Evolutionary conservation across 2,329 filamentous ascomycete genomes (phyloP).

Genomic region (Cladosporium sp.): DNA sequence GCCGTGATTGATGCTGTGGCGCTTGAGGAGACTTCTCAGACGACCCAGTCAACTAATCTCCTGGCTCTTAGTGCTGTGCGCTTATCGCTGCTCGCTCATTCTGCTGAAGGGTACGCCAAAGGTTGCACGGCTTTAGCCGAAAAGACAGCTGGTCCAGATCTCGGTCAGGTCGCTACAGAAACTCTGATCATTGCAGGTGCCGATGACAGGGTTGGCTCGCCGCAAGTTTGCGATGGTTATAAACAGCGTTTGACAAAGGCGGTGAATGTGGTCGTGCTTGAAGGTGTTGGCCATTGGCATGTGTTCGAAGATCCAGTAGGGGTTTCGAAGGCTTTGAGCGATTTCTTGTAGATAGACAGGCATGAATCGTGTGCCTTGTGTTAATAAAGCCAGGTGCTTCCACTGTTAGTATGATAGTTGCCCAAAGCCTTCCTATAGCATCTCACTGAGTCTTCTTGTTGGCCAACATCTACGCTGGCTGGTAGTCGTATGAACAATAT

Average conservation of each 20-base stretch:
- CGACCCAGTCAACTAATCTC: conserved; percentile 39
- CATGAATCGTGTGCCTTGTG: neutral
- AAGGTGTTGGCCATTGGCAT: conserved; percentile 53
- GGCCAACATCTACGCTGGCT: too few relatives aligned
- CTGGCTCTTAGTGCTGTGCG: neutral
- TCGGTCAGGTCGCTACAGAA: conserved; percentile 34
- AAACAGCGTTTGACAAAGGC: conserved; percentile 27
- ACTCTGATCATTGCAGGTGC: neutral
- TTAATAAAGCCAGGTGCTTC: neutral
- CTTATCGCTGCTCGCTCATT: neutral
- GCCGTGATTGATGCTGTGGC: conserved; percentile 45
- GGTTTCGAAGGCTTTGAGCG: conserved; percentile 24
- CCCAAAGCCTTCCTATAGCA: too few relatives aligned
- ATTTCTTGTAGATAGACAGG: neutral
- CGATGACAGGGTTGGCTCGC: neutral
- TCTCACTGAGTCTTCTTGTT: too few relatives aligned
- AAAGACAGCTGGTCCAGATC: conserved; percentile 43
- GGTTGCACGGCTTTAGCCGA: neutral
- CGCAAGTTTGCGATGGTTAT: neutral
- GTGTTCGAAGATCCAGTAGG: conserved; percentile 49
- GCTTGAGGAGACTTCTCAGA: conserved; percentile 39
- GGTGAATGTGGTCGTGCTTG: conserved; percentile 37
- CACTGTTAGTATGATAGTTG: neutral
- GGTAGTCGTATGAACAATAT: too few relatives aligned
- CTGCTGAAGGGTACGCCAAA: neutral